Base-by-base conservation (phyloP, 2,329 filamentous ascomycete species). In the Plectosphaerella sp. region DNA sequence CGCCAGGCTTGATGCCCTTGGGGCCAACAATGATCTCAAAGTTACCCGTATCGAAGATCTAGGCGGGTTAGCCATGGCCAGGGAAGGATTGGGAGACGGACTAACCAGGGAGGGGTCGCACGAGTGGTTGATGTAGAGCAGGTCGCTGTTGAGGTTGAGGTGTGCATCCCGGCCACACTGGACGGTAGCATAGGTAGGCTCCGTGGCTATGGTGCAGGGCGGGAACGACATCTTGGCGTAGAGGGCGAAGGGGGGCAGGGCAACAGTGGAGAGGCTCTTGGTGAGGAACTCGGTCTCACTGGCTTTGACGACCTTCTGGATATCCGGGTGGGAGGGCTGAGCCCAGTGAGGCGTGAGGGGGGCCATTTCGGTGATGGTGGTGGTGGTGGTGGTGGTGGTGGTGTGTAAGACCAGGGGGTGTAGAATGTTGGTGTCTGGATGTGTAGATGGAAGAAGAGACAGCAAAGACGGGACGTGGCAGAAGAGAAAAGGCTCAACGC, bases 41-140 rank as follows among this genome's bases (percentile, higher is more conserved):
- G 63, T 75, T 78, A 53, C 71, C 67, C 43, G 76, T 82, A 64
- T 87, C 83, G 58, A 87, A 85, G 57, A 83, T 79, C 80, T 84
- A 60, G 42, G 16, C 24, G 33, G 18, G 39, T 49, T 45, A 7
- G 43, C 46, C 36, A 39, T 35, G 39, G 25, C 11, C 49, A 46
- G 25, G 37, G 8, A 5, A 12, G 37, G 3, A 14, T 41, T 41
- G 46, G 46, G 18, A 45, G 10, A 16, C 16, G 20, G 53, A 78
- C 79, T 72, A 56, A 85, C 82, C 54, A 87, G 73, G 63, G 80
- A 82, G 22, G 84, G 84, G 60, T 84, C 81, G 67, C 84, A 87
- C 5, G 80, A 84, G 68, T 87, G 84, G 66, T 87, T 87, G 58
- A 86, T 82, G 67, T 86, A 87, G 45, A 87, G 65, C 62, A 87